Evolutionary conservation across 768 basidiomycete species (phyloP).

Genomic region (Clitopilus passeckerianus): DNA sequence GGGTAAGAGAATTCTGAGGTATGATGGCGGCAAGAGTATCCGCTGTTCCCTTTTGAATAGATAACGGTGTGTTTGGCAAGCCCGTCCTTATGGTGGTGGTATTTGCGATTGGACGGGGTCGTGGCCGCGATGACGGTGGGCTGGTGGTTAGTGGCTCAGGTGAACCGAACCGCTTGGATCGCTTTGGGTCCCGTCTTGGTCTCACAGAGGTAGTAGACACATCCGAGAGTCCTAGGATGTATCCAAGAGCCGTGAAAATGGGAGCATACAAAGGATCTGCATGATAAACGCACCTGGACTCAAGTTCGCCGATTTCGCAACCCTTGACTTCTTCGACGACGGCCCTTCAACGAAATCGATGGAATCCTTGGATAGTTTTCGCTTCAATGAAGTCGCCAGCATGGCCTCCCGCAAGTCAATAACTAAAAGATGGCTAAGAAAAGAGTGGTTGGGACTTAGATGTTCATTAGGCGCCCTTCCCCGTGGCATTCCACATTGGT

Average conservation of each 20-base stretch:
- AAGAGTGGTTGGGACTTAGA: background rate
- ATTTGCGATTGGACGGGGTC: background rate
- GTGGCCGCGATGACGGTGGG: background rate
- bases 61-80: background rate
- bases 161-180: background rate
- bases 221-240: background rate
- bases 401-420: background rate
- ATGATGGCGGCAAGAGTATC: background rate
- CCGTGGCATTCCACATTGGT: background rate
- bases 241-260: background rate
- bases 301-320: background rate
- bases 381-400: background rate
- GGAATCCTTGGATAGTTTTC: background rate
- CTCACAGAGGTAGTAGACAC: background rate
- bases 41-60: background rate
- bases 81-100: background rate
- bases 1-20: too few relatives aligned
- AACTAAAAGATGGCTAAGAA: background rate
- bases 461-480: background rate
- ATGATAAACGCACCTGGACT: background rate
- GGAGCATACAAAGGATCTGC: background rate
- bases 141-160: background rate
- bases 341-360: background rate
- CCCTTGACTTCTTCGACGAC: background rate
- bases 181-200: background rate